A percentile compares a stretch with the other conserved stretches of the same genome.
Evolutionary conservation across 129 eudicot genomes (phyloP).

Genomic region (Flaveria ramosissima): DNA sequence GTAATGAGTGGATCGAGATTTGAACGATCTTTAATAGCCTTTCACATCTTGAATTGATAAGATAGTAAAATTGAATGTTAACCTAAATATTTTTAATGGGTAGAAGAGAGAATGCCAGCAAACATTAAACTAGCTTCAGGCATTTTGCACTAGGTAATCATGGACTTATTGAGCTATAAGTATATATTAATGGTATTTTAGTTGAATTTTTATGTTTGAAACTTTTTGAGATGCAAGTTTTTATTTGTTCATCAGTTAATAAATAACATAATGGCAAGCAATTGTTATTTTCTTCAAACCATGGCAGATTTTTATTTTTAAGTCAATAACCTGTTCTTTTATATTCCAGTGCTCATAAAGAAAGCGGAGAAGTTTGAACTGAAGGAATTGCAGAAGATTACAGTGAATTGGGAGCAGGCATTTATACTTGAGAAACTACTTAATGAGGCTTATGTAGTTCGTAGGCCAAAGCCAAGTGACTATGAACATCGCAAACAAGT

Average conservation of each 20-base stretch:
- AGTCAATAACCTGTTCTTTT: slow-evolving; percentile 1
- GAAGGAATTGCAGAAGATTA: slow-evolving; percentile 48
- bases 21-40: too few relatives aligned
- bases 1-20: too few relatives aligned
- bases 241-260: neutral
- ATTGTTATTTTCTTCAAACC: neutral
- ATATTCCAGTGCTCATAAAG: slow-evolving; percentile 53
- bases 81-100: neutral
- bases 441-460: slow-evolving; percentile 48
- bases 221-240: neutral
- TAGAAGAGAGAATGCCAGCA: slow-evolving; percentile 11
- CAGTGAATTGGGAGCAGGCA: slow-evolving; percentile 27
- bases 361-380: slow-evolving; percentile 62
- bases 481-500: slow-evolving; percentile 64
- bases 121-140: neutral
- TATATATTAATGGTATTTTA: slow-evolving; percentile 11
- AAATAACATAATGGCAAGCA: slow-evolving; percentile 1
- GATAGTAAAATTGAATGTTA: neutral
- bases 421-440: slow-evolving; percentile 50
- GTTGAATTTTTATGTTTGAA: slow-evolving; percentile 1
- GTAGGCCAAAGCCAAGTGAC: slow-evolving; percentile 65
- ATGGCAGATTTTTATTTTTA: neutral
- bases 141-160: neutral
- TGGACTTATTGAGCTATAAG: neutral
- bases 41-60: neutral